phyloP scores from a whole-genome alignment of 202 grass and related monocot species.

The Alloteropsis angusta region DNA sequence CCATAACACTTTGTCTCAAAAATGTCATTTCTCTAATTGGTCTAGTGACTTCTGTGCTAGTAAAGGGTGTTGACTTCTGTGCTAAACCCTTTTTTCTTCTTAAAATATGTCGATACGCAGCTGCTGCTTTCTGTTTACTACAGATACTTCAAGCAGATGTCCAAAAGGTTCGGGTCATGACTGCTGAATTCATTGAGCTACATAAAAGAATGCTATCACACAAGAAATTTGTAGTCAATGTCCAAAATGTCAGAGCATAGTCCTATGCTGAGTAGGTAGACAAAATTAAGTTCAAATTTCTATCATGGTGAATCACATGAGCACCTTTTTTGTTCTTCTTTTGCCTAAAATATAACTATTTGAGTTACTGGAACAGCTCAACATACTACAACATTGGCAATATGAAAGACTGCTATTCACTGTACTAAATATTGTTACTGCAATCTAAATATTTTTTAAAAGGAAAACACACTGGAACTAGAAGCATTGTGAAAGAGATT shows the following conservation, averaged over 20 bases:
- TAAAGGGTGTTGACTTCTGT: too few species aligned
- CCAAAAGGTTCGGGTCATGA: not conserved
- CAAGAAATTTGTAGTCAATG: not conserved
- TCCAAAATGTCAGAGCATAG: not conserved
- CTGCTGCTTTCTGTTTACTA: not conserved
- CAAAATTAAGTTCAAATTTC: not conserved
- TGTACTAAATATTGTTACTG: conserved; percentile 14
- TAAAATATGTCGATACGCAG: too few species aligned
- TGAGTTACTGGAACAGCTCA: conserved; percentile 7
- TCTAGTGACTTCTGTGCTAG: not conserved
- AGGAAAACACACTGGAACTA: not conserved
- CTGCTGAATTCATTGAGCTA: not conserved
- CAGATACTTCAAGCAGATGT: conserved; percentile 7
- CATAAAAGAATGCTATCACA: not conserved
- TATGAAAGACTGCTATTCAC: not conserved
- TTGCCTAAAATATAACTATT: not conserved
- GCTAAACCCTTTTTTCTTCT: too few species aligned
- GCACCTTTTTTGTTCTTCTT: not conserved
- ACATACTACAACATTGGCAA: not conserved
- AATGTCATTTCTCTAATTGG: not conserved
- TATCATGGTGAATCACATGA: not conserved
- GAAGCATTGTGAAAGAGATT: conserved; percentile 2
- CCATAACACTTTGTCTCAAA: not conserved
- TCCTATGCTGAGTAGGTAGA: not conserved
- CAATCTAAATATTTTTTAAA: not conserved